These are phyloP conservation scores for Cenchrus purpureus DNA, from an alignment of 176 grass and related monocot genomes.

Conservation along the genomic window DNA sequence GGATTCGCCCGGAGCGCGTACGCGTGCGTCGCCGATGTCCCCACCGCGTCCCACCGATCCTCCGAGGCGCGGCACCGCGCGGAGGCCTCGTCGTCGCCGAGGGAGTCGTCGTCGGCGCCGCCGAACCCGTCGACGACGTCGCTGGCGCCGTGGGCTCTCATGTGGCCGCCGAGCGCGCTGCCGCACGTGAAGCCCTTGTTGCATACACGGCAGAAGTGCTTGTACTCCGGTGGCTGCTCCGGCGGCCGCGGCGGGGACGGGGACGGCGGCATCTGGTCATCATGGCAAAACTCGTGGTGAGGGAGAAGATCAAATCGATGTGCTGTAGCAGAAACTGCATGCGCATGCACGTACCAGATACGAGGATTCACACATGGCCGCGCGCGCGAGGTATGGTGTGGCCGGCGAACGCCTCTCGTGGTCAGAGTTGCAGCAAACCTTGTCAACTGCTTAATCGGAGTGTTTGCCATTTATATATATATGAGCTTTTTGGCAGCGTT, in stretches of 20 bases:
- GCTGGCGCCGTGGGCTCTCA: slow-evolving; percentile 75
- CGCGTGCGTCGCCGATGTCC: slow-evolving; percentile 45
- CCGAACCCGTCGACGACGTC: slow-evolving; percentile 36
- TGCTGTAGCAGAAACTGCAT: not conserved
- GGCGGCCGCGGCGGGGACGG: slow-evolving; percentile 39
- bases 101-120: slow-evolving; percentile 5
- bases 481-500: slow-evolving; percentile 18
- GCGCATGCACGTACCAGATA: slow-evolving; percentile 28
- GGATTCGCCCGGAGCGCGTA: slow-evolving; percentile 76
- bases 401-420: not conserved
- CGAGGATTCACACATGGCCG: slow-evolving; percentile 28
- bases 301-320: not conserved
- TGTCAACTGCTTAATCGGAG: not conserved
- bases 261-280: slow-evolving; percentile 49
- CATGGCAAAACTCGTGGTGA: slow-evolving; percentile 12
- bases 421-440: not conserved
- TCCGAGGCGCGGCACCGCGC: slow-evolving; percentile 14
- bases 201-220: slow-evolving; percentile 85
- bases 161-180: slow-evolving; percentile 88
- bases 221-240: slow-evolving; percentile 48
- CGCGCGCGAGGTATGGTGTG: not conserved
- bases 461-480: slow-evolving; percentile 27
- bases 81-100: slow-evolving; percentile 18
- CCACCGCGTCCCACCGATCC: slow-evolving; percentile 15
- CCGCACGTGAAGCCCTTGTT: slow-evolving; percentile 84